phyloP scores from a whole-genome alignment of 331 rosid genomes.

The Telfairia occidentalis region DNA sequence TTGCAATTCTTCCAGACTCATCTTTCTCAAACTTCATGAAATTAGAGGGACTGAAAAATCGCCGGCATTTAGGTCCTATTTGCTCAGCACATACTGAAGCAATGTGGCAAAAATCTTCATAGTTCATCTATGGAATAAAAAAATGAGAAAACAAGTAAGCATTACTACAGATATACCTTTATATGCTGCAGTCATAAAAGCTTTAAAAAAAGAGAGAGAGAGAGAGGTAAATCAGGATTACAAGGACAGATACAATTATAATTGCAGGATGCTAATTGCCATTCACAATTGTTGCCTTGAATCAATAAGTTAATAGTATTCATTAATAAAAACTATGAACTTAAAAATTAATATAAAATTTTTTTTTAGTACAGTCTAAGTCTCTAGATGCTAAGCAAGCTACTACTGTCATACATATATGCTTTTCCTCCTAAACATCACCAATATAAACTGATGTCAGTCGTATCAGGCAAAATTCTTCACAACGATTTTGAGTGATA shows the following conservation, averaged over 20 bases:
- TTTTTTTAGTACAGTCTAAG: background rate
- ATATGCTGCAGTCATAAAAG: background rate
- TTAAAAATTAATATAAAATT: background rate
- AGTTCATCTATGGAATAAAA: constrained; percentile 69
- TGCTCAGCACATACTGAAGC: constrained; percentile 98
- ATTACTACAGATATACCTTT: background rate
- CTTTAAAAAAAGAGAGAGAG: background rate
- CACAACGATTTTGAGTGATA: background rate
- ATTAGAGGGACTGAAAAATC: constrained; percentile 98
- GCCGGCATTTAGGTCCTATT: constrained; percentile 93
- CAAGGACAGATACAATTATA: background rate
- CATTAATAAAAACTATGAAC: background rate
- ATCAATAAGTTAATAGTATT: background rate
- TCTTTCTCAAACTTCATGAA: constrained; percentile 99
- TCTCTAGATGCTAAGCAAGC: background rate
- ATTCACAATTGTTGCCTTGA: background rate
- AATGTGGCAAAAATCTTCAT: constrained; percentile 98
- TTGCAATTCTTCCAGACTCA: constrained; percentile 97
- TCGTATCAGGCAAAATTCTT: background rate
- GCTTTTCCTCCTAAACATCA: background rate
- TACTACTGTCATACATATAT: background rate
- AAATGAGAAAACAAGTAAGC: constrained; percentile 21
- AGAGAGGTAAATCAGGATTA: background rate
- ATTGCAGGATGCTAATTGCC: background rate
- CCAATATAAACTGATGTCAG: background rate